A percentile compares a stretch with the other conserved stretches of the same genome.
These are phyloP conservation scores for Claviceps humidiphila DNA, from an alignment of 2,329 filamentous ascomycete genomes.

Conservation along the genomic window DNA sequence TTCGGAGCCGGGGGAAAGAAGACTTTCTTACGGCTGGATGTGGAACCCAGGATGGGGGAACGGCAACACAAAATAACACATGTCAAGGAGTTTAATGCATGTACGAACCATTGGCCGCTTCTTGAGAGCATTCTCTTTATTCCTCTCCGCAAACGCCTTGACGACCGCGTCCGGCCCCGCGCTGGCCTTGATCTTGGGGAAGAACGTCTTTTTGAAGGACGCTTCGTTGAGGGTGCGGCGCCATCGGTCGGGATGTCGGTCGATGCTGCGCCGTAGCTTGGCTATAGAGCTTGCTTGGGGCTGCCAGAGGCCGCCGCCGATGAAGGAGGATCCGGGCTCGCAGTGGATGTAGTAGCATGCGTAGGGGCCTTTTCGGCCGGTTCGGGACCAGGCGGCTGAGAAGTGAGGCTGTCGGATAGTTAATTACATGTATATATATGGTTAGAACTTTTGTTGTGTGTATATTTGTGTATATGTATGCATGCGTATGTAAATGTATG, in stretches of 20 bases:
- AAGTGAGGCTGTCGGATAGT: slow-evolving; percentile 52
- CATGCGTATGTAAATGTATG: not conserved
- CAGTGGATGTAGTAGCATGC: slow-evolving; percentile 82
- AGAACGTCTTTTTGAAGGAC: slow-evolving; percentile 49
- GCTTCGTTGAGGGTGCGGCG: slow-evolving; percentile 51
- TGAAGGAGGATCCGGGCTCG: slow-evolving; percentile 56
- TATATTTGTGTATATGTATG: not conserved
- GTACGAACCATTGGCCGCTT: slow-evolving; percentile 64
- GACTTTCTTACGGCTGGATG: not conserved
- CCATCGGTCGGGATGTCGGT: slow-evolving; percentile 57
- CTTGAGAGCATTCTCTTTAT: slow-evolving; percentile 66
- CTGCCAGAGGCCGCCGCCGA: slow-evolving; percentile 74
- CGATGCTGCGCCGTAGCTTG: slow-evolving; percentile 59
- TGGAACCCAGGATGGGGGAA: too few species aligned
- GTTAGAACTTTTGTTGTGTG: not conserved
- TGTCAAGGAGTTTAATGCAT: too few species aligned
- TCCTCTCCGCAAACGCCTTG: slow-evolving; percentile 56
- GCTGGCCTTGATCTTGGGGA: slow-evolving; percentile 27
- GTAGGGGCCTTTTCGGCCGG: slow-evolving; percentile 75
- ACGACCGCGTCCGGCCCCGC: slow-evolving; percentile 40
- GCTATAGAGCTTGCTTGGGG: slow-evolving; percentile 55
- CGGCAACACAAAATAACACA: too few species aligned
- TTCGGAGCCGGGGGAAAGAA: not conserved
- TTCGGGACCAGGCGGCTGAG: slow-evolving; percentile 75
- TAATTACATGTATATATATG: not conserved